Evolutionary conservation across 306 rosid species (phyloP), one percentile per base, ranked within the genome.

Genomic region (Ormosia semicastrata): DNA sequence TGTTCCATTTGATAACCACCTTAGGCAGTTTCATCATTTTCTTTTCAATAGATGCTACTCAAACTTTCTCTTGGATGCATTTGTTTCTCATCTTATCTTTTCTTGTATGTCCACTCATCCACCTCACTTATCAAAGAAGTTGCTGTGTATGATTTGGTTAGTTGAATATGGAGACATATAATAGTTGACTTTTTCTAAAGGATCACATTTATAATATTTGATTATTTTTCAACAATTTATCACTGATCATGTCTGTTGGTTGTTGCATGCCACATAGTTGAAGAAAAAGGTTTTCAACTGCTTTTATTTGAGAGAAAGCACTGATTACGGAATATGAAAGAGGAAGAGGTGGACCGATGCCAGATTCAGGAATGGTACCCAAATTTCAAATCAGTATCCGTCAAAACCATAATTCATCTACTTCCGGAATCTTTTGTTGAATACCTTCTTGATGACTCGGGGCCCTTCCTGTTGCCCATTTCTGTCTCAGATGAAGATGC

Each of bases 281-380:
- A 73, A 71, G 71, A 71, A 68, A 56, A 71, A 50, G 73, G 58
- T 18, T 13, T n/a, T 67, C 29, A 40, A 32, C 50, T 0, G 4
- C 37, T 32, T 59, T 53, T 47, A 5, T 57, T 60, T 68, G 34
- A 33, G 71, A 37, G 33, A 59, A 57, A 46, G 41, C 7, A 5
- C 7, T 62, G 33, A 7, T 18, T 57, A 14, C 47, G 43, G 37
- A 71, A 54, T 71, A 94, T 94, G 96, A 85, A 86, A 86, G 86
- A 71, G 73, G 91, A 88, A 66, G 94, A 91, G 78, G 87, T 91
- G 33, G 85, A 94, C 49, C 82, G 59, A 69, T 94, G 95, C 78
- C 92, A 92, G 80, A 90, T 92, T 77, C 95, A 91, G 29, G 91
- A 92, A 84, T 94, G 94, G 97, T 89, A 90, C 66, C 97, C 96